Evolutionary conservation across 2,329 filamentous ascomycete genomes (phyloP), one percentile per base, ranked within the genome.

Genomic region (Fusarium xylarioides): DNA sequence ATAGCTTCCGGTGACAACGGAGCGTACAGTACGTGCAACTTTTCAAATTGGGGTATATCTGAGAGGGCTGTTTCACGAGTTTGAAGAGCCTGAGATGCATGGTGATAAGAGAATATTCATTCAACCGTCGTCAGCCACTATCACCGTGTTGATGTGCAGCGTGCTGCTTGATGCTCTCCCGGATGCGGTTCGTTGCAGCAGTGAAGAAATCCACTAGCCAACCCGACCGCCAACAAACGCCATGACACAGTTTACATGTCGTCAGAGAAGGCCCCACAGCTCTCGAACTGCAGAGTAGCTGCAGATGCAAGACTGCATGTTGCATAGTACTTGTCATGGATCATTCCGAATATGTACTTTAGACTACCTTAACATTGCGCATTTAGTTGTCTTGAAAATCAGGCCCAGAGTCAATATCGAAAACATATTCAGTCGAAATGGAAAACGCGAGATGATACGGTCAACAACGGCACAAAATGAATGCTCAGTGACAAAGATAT

Each of bases 241-340:
- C 66, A 67, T 66, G 60, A 53, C 58, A 60, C 56, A 60, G 59
- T 55, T 70, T 61, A 59, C 58, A 74, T 73, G 71, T 74, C 71
- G 71, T 68, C 71, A 73, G 58, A 71, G 59, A 68, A 52, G 54
- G 55, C 54, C 47, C 63, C 70, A 54, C 71, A 67, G 60, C 63
- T 62, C 71, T 71, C 55, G 71, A 71, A 74, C 71, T 57, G 63
- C 71, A 71, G 55, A 26, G 26, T 26, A 26, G 26, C 54, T 68
- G 58, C 63, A 63, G 44, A 53, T 53, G 43, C 50, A 43, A 57
- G 50, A 57, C 47, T 42, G 55, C 47, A 35, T 38, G 52, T 53
- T 47, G 46, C 56, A 49, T 56, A 50, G 53, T 57, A 52, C 46
- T 49, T 40, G 56, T 66, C 56, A 59, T 73, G 66, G 66, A 47